Base-by-base conservation (phyloP, 345 rosid species). In the Eucalyptus guilfoylei region DNA sequence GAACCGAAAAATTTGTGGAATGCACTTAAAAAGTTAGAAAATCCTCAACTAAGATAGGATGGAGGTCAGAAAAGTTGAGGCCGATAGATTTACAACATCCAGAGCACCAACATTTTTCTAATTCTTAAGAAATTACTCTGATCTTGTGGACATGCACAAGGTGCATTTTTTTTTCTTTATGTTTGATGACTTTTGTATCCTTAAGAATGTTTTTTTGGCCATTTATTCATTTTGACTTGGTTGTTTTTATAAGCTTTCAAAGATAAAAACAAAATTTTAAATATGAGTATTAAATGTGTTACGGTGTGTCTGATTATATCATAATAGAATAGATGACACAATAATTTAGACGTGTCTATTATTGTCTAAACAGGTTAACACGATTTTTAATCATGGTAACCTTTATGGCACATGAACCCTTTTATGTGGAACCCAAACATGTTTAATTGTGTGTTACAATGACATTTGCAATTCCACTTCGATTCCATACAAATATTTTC, bases 241-340 rank as follows among this genome's bases (percentile, higher is more conserved):
- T 58, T 24, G 11, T 58, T 58, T 58, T 58, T 58, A 10, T 58
- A 58, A 58, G 62, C 28, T 58, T 58, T 10, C 58, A 21, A 24
- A 58, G 26, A 1, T 58, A 58, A 58, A 58, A 58, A 24, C 1
- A 55, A 55, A 55, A 8, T 0, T 24, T 10, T 2, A 4, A 55
- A 55, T 24, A 55, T 24, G 30, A 55, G 13, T 23, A 55, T 55
- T 55, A 55, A 55, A 23, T 23, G 62, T 55, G 6, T 24, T 55
- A 58, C 0, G 1, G 1, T 23, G 26, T 0, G 13, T 58, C 6
- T 55, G 0, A 55, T 55, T 21, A 24, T 55, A 24, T 55, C 11
- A 55, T 55, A 55, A 21, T 55, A 0, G 5, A 55, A 9, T 30
- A 55, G 0, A 1, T 23, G 30, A 58, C 64, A 55, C 26, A 50